phyloP scores from a whole-genome alignment of 805 yeast species.

The Candida ponderosae region DNA sequence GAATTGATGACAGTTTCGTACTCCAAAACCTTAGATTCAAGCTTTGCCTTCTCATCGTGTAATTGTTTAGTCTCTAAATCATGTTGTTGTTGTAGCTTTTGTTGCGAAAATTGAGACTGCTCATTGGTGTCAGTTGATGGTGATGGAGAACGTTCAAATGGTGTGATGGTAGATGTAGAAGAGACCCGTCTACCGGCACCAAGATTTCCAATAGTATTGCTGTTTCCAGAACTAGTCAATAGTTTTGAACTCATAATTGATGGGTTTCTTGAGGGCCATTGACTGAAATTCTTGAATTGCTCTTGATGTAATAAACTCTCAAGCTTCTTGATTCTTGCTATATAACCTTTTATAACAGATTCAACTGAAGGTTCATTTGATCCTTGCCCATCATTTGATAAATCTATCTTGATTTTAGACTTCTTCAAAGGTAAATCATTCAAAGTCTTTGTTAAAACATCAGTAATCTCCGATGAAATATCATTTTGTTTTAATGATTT shows the following conservation, averaged over 20 bases:
- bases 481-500: slow-evolving; percentile 21
- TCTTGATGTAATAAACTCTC: slow-evolving; percentile 74
- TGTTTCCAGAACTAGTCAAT: not conserved
- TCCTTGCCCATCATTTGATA: not conserved
- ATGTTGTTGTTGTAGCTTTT: not conserved
- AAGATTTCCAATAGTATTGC: not conserved
- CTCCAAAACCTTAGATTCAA: slow-evolving; percentile 6
- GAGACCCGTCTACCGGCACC: too few relatives aligned
- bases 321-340: slow-evolving; percentile 63
- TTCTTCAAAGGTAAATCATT: slow-evolving; percentile 24
- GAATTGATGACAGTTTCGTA: slow-evolving; percentile 5
- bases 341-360: slow-evolving; percentile 53
- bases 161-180: too few relatives aligned
- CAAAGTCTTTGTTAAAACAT: slow-evolving; percentile 29
- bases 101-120: too few relatives aligned
- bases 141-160: too few relatives aligned
- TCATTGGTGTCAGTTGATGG: too few relatives aligned
- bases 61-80: slow-evolving; percentile 5
- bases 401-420: slow-evolving; percentile 6
- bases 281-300: slow-evolving; percentile 46
- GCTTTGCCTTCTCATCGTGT: slow-evolving; percentile 6
- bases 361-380: slow-evolving; percentile 5
- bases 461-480: slow-evolving; percentile 25
- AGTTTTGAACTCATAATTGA: not conserved
- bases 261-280: slow-evolving; percentile 35